Evolutionary conservation across 257 asterid genomes (phyloP).

Genomic region (Handroanthus guayacan): DNA sequence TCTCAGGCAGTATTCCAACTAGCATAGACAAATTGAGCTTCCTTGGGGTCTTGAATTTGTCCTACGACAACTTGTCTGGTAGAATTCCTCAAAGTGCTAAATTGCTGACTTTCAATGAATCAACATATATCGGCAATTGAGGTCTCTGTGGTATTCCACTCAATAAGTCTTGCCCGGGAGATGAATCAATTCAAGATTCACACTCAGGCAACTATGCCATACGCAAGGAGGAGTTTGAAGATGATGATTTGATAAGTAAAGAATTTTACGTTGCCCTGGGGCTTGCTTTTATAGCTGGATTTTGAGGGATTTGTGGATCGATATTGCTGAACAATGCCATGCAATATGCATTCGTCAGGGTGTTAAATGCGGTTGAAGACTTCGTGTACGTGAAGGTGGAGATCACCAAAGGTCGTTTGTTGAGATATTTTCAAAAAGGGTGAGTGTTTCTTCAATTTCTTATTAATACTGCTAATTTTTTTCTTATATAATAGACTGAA

Average conservation of each 20-base stretch:
- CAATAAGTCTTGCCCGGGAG: constrained; percentile 27
- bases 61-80: constrained; percentile 41
- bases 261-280: constrained; percentile 21
- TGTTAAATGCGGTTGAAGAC: not conserved
- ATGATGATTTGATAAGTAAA: constrained; percentile 16
- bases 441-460: too few relatives aligned
- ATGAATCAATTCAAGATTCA: constrained; percentile 21
- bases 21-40: not conserved
- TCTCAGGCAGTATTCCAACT: constrained; percentile 19
- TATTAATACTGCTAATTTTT: too few relatives aligned
- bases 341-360: not conserved
- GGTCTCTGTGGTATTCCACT: constrained; percentile 35
- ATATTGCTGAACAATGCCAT: not conserved
- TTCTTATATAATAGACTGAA: too few relatives aligned
- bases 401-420: too few relatives aligned
- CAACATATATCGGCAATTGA: constrained; percentile 13
- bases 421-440: too few relatives aligned
- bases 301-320: constrained; percentile 26
- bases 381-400: not conserved
- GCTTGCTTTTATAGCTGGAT: constrained; percentile 31
- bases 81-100: constrained; percentile 31
- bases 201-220: not conserved
- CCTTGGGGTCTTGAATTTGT: constrained; percentile 32
- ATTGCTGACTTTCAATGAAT: constrained; percentile 5
- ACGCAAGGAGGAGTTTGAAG: not conserved